These are phyloP conservation scores for Beauveria rudraprayagi DNA, from an alignment of 2,329 filamentous ascomycete species.

Conservation along the genomic window DNA sequence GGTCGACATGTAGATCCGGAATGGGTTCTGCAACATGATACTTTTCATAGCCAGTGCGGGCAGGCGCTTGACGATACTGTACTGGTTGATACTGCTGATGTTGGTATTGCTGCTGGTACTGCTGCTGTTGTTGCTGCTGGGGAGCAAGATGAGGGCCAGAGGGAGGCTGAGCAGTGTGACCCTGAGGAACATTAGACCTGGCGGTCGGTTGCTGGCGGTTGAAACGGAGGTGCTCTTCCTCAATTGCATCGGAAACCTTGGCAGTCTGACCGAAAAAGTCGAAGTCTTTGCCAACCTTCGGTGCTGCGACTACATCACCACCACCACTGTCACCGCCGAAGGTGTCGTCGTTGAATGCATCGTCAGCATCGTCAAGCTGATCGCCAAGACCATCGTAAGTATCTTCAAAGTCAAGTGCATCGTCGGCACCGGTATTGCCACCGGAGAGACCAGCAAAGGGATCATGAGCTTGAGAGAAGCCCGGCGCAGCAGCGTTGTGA, in stretches of 20 bases:
- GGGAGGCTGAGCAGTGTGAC: constrained; percentile 28
- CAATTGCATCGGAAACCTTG: constrained; percentile 74
- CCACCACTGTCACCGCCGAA: constrained; percentile 48
- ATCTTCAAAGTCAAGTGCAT: constrained; percentile 76
- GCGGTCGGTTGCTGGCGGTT: constrained; percentile 61
- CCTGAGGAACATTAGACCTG: constrained; percentile 24
- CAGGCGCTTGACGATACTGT: constrained; percentile 42
- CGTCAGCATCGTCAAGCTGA: constrained; percentile 81
- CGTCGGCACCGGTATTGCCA: constrained; percentile 38
- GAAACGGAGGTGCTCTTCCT: constrained; percentile 84
- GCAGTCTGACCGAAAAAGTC: constrained; percentile 95
- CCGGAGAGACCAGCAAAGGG: constrained; percentile 78
- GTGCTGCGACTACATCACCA: constrained; percentile 30
- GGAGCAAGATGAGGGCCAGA: constrained; percentile 28
- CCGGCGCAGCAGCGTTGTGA: constrained; percentile 61
- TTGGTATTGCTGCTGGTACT: constrained; percentile 15
- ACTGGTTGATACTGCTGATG: constrained; percentile 26
- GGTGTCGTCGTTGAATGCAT: constrained; percentile 95
- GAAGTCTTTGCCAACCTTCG: constrained; percentile 78
- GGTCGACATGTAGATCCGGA: constrained; percentile 85
- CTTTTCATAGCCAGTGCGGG: constrained; percentile 80
- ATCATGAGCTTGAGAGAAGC: constrained; percentile 77
- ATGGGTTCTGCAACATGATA: constrained; percentile 79
- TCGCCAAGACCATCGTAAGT: constrained; percentile 94
- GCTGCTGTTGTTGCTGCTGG: constrained; percentile 27